These are phyloP conservation scores for Solanum tacnaense DNA, from an alignment of 257 asterid genomes.

Conservation along the genomic window DNA sequence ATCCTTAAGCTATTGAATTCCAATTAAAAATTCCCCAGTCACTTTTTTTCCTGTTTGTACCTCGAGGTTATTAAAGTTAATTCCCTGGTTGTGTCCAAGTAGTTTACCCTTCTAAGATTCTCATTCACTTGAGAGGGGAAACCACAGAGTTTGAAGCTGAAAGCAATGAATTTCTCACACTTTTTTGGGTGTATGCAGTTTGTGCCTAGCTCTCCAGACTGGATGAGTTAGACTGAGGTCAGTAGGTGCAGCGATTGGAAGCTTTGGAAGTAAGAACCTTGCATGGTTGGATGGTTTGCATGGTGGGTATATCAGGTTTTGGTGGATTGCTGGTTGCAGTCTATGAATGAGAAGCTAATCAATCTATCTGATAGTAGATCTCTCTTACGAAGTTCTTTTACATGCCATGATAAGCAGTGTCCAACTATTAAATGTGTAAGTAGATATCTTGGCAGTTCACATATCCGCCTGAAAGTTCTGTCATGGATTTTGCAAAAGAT, in stretches of 20 bases:
- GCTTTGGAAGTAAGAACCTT: conserved; percentile 32
- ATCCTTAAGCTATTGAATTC: background rate
- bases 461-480: conserved; percentile 7
- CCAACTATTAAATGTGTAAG: conserved; percentile 4
- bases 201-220: conserved; percentile 64
- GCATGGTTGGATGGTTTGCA: conserved; percentile 41
- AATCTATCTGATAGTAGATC: conserved; percentile 27
- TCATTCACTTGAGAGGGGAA: background rate
- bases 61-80: background rate
- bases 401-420: conserved; percentile 30
- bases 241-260: conserved; percentile 37
- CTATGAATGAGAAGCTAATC: conserved; percentile 22
- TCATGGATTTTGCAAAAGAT: background rate
- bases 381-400: conserved; percentile 18
- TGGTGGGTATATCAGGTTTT: conserved; percentile 11
- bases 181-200: conserved; percentile 29
- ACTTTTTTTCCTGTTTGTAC: background rate
- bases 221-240: conserved; percentile 48
- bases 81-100: background rate
- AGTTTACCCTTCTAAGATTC: background rate
- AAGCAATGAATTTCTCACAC: background rate
- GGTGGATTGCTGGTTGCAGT: conserved; percentile 27
- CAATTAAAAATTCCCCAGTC: background rate
- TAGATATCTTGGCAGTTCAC: conserved; percentile 5
- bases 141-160: background rate